A percentile compares a stretch with the other conserved stretches of the same genome.
These are phyloP conservation scores for Vigna angularis DNA, from an alignment of 306 rosid species.

Conservation along the genomic window DNA sequence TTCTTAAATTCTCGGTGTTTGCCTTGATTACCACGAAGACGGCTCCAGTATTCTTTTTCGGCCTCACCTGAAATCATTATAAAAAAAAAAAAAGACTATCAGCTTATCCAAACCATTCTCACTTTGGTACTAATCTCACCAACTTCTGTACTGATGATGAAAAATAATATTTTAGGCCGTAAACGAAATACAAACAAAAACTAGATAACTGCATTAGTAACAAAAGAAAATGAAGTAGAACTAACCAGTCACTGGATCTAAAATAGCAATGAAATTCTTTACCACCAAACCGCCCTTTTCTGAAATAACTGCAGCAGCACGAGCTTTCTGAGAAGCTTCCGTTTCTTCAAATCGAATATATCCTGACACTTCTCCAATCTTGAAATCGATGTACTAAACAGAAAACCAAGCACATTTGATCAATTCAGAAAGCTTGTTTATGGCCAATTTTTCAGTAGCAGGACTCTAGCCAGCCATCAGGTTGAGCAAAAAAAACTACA, in stretches of 20 bases:
- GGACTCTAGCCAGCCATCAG: background rate
- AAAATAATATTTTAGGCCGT: background rate
- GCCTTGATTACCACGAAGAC: slow-evolving; percentile 72
- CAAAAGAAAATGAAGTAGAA: background rate
- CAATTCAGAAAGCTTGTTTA: slow-evolving; percentile 6
- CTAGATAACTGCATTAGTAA: background rate
- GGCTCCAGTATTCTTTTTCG: slow-evolving; percentile 85
- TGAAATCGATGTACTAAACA: slow-evolving; percentile 79
- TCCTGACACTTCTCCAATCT: slow-evolving; percentile 87
- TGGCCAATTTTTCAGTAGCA: background rate
- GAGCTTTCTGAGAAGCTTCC: slow-evolving; percentile 89
- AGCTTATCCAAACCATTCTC: slow-evolving; percentile 14
- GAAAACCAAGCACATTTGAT: slow-evolving; percentile 22
- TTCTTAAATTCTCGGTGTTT: slow-evolving; percentile 56
- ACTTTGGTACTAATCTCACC: slow-evolving; percentile 10
- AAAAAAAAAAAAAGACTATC: background rate
- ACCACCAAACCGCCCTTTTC: slow-evolving; percentile 77
- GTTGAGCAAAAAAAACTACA: background rate
- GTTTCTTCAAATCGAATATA: slow-evolving; percentile 79
- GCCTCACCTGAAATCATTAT: slow-evolving; percentile 72
- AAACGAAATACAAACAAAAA: slow-evolving; percentile 24
- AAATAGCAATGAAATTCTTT: slow-evolving; percentile 70
- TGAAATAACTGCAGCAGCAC: slow-evolving; percentile 84
- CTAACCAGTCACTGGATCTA: slow-evolving; percentile 87
- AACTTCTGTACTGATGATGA: background rate